Base-by-base conservation (phyloP, 345 rosid genomes). In the Ceriops decandra region DNA sequence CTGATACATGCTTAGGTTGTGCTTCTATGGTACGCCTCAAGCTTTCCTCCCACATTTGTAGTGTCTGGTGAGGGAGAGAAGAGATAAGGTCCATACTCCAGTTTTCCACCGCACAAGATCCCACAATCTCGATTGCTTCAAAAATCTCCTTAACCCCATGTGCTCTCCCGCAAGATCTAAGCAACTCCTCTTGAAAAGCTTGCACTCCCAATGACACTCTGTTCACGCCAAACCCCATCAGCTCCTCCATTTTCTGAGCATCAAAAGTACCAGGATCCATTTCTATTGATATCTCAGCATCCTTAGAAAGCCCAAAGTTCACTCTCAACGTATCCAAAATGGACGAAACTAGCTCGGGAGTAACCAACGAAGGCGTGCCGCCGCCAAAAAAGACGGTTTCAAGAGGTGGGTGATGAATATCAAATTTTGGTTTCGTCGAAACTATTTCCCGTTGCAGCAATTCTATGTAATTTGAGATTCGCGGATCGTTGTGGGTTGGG, bases 31-130 rank as follows among this genome's bases (percentile, higher is more conserved):
- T 78, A 46, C 73, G 76, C 67, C 78, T 83, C 87, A 91, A 84
- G 72, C 96, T 88, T 76, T 86, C 85, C 78, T 87, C 90, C 97
- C 99, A 95, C 96, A 88, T 90, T 69, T 85, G 72, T 57, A 72
- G 74, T 0, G 90, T 87, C 69, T 95, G 97, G 66, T 83, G 88
- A 80, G 99, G 97, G 30, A 91, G 79, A 66, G 99, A 95, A 71
- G 97, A 91, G 52, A 95, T 91, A 38, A 91, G 90, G 85, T 95
- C 96, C 88, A 91, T 69, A 61, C 96, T 95, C 97, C 97, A 95
- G 76, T 91, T 91, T 80, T 71, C 75, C 74, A 91, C 84, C 64
- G 91, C 95, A 79, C 84, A 85, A 10, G 81, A 70, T 42, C 68
- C 70, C 59, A 91, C 79, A 76, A 85, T 79, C 70, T 88, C 85